A percentile compares a stretch with the other conserved stretches of the same genome.
Conservation (phyloP, 345 rosid species). For the Lagerstroemia speciosa region DNA sequence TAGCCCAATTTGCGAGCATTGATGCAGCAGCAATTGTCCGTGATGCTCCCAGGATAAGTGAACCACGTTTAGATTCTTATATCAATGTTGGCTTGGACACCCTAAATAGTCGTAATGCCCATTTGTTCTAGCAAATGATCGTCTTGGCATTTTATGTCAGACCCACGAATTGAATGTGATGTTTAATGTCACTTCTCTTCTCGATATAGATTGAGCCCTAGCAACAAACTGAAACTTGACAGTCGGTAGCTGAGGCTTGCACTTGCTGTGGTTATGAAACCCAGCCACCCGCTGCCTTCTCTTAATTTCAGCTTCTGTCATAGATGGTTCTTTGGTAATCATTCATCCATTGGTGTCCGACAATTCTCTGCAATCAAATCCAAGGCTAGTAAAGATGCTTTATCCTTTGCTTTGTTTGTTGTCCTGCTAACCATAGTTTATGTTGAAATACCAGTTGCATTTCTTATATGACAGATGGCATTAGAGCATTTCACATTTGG, state of each 20-base stretch:
- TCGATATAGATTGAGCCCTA: not conserved
- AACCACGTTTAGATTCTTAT: too few relatives aligned
- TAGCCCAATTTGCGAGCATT: too few relatives aligned
- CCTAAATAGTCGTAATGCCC: too few relatives aligned
- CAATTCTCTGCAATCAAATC: constrained; percentile 1
- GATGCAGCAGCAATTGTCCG: too few relatives aligned
- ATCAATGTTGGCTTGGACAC: too few relatives aligned
- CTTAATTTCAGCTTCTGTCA: not conserved
- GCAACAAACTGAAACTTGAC: not conserved
- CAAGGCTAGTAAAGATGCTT: constrained; percentile 1
- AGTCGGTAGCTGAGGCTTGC: not conserved
- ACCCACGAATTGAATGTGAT: too few relatives aligned
- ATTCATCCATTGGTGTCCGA: not conserved
- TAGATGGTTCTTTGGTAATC: constrained; percentile 1
- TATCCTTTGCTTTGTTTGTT: not conserved
- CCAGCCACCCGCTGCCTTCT: not conserved
- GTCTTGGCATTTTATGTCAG: too few relatives aligned
- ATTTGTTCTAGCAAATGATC: too few relatives aligned
- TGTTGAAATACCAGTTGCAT: not conserved
- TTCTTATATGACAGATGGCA: not conserved
- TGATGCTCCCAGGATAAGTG: too few relatives aligned
- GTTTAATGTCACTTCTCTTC: not conserved
- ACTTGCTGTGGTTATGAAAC: constrained; percentile 2
- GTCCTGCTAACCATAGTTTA: not conserved
- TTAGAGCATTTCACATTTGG: constrained; percentile 35